A percentile compares a stretch with the other conserved stretches of the same genome.
These are phyloP conservation scores for Ceratobasidium sp. DNA, from an alignment of 1,284 basidiomycete species.

Conservation along the genomic window DNA sequence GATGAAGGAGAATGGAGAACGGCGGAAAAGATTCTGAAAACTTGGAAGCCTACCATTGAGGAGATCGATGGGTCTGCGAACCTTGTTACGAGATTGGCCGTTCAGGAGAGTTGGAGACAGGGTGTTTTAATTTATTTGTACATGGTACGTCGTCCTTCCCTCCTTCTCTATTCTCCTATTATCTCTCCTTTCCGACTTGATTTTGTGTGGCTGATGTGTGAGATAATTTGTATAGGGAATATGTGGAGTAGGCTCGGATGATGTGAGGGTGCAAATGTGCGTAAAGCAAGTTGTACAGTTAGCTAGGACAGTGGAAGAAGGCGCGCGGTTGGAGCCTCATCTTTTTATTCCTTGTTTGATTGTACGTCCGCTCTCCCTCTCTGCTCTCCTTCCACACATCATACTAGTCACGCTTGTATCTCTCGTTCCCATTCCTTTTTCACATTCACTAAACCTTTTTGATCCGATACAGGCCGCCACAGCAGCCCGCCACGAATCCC, in stretches of 20 bases:
- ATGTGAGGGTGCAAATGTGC: neutral
- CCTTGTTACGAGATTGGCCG: neutral
- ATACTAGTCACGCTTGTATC: too few species aligned
- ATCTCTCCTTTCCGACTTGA: too few species aligned
- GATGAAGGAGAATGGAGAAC: neutral
- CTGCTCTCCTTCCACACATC: too few species aligned
- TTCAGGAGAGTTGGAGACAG: conserved; percentile 12
- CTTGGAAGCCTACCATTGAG: neutral
- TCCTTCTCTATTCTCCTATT: too few species aligned
- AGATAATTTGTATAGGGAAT: neutral
- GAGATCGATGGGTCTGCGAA: neutral
- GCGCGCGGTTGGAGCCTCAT: neutral
- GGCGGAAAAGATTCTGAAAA: neutral
- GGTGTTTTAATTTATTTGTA: conserved; percentile 14
- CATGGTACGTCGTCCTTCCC: neutral
- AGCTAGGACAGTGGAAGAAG: neutral
- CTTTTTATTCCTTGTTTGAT: neutral
- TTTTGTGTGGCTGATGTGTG: neutral
- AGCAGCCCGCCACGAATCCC: conserved; percentile 16
- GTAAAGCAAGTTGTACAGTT: neutral
- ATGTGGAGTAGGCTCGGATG: conserved; percentile 5
- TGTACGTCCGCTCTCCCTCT: conserved; percentile 2
- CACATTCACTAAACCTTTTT: too few species aligned
- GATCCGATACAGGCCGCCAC: neutral
- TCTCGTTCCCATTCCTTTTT: too few species aligned